phyloP scores from a whole-genome alignment of 768 basidiomycete genomes.

The Gyrodon lividus region DNA sequence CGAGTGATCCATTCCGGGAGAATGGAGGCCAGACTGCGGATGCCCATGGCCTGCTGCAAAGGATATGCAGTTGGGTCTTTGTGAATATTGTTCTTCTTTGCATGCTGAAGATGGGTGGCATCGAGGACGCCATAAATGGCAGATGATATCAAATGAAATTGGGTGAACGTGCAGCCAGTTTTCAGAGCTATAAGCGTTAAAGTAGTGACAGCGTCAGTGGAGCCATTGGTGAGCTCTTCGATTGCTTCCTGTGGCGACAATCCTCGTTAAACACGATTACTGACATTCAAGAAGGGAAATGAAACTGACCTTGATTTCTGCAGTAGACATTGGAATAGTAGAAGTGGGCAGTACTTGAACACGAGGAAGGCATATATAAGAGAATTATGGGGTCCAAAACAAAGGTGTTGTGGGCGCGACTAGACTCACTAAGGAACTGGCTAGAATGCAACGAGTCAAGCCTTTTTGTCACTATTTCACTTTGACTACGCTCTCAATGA shows the following conservation, averaged over 20 bases:
- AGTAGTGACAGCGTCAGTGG: constrained; percentile 13
- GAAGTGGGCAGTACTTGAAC: not conserved
- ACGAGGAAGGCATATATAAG: too few species aligned
- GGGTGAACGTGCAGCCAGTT: constrained; percentile 17
- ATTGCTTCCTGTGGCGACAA: constrained; percentile 15
- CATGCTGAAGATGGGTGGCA: constrained; percentile 15
- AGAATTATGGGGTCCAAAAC: too few species aligned
- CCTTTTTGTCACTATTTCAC: too few species aligned
- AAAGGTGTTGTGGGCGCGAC: too few species aligned
- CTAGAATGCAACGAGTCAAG: too few species aligned
- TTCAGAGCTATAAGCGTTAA: constrained; percentile 22
- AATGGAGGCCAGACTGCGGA: constrained; percentile 17
- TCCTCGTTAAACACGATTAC: not conserved
- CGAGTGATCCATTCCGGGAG: constrained; percentile 6
- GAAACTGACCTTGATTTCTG: constrained; percentile 17
- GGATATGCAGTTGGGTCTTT: constrained; percentile 12
- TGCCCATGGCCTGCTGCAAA: constrained; percentile 16
- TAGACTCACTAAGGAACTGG: too few species aligned
- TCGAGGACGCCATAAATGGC: constrained; percentile 24
- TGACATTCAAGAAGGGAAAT: not conserved
- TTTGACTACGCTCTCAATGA: too few species aligned
- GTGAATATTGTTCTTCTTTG: constrained; percentile 8
- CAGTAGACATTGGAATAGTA: constrained; percentile 16
- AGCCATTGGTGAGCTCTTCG: constrained; percentile 23
- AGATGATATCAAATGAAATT: constrained; percentile 14